phyloP scores from a whole-genome alignment of 139 green algal genomes.

The Pleodorina starrii region DNA sequence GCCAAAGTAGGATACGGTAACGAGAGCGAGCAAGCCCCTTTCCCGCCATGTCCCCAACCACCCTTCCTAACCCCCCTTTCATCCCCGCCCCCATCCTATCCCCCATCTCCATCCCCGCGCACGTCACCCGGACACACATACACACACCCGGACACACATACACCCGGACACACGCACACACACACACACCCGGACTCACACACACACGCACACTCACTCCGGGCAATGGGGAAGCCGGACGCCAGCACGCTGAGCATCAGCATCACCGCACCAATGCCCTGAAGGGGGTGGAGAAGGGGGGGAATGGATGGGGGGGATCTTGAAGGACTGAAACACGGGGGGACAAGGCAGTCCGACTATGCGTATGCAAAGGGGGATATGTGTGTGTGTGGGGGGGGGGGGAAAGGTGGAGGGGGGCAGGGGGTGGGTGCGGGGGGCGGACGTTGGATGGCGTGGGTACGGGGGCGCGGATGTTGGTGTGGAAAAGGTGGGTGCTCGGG shows the following conservation, averaged over 20 bases:
- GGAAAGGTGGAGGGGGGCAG: not conserved
- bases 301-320: no score
- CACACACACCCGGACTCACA: not conserved
- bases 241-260: slow-evolving; percentile 68
- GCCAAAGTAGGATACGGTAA: no score
- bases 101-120: no score
- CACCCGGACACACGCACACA: not conserved
- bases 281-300: not conserved
- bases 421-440: not conserved
- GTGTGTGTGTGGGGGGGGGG: no score
- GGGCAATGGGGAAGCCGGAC: slow-evolving; percentile 74
- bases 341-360: not conserved
- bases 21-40: no score
- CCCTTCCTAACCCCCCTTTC: no score
- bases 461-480: not conserved
- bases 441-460: no score
- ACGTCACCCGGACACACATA: not conserved
- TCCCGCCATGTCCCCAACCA: no score
- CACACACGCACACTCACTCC: slow-evolving; percentile 21
- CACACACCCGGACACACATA: not conserved
- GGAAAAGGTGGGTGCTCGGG: not conserved
- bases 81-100: no score
- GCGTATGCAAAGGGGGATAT: not conserved
- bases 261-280: slow-evolving; percentile 51
- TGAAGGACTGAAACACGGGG: no score